Base-by-base conservation (phyloP, 2,329 filamentous ascomycete species). In the Trichoderma sp. region DNA sequence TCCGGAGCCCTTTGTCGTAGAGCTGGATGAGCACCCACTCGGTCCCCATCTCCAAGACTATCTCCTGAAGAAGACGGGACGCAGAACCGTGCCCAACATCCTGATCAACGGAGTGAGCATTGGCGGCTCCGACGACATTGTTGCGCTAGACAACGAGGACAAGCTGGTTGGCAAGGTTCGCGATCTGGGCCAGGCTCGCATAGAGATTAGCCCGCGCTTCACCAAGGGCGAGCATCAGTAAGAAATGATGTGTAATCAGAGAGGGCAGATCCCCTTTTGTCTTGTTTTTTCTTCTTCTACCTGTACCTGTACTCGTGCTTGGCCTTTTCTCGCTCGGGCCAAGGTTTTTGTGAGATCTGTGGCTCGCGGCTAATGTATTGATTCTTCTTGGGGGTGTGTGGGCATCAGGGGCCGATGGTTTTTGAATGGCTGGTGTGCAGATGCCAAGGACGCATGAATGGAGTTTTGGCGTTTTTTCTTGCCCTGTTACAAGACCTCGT, bases 11-110 rank as follows among this genome's bases (percentile, higher is more conserved):
- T 93, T 92, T 81, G 93, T 99, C 8, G 95, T 98, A 69, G 97
- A 99, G 85, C 90, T 99, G 14, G 95, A 99, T 84, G 84, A 91
- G 78, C 94, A 98, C 82, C 90, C 91, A 0, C 87, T 97, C 14
- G 97, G 96, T 45, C 81, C 85, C 1, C 85, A 90, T 74, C 85
- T 99, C 59, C 97, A 99, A 84, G 89, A 88, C 11, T 89, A 91
- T 21, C 87, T 99, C 11, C 88, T 84, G 18, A 89, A 92, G 76
- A 93, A 90, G 81, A 98, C 97, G 0, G 93, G 94, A 62, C 90
- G 96, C 67, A 88, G 87, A 76, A 99, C 97, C 0, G 97, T 99
- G 0, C 97, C 97, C 18, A 99, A 99, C 82, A 89, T 98, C 45
- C 88, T 99, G 79, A 89, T 99, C 80, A 94, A 95, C 80, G 95